Conservation (phyloP, 768 basidiomycete genomes). For the Tulasnella calospora region DNA sequence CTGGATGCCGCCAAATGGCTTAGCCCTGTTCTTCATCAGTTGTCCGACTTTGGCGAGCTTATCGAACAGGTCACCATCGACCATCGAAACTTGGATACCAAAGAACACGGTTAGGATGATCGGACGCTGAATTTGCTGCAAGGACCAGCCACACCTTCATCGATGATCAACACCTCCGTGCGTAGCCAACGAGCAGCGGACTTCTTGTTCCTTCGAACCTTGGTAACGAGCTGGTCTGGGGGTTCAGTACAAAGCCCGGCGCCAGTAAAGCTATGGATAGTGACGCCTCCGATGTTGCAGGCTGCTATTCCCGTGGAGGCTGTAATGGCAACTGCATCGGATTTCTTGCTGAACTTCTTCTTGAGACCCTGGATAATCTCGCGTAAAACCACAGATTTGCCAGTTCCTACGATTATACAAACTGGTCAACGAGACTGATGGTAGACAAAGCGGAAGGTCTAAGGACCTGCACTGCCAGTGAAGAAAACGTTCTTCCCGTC, state of each 20-base stretch:
- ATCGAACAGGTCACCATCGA: conserved; percentile 89
- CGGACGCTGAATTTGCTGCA: conserved; percentile 8
- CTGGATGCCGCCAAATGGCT: conserved; percentile 93
- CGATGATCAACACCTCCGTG: conserved; percentile 62
- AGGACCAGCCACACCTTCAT: conserved; percentile 40
- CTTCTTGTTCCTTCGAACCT: conserved; percentile 79
- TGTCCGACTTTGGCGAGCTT: conserved; percentile 73
- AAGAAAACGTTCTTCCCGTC: conserved; percentile 80
- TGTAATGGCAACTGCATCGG: conserved; percentile 84
- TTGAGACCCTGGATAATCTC: conserved; percentile 79
- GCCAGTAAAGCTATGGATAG: conserved; percentile 93
- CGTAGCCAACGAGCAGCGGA: conserved; percentile 72
- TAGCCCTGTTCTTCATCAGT: conserved; percentile 52
- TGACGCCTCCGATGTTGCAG: conserved; percentile 94
- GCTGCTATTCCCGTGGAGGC: conserved; percentile 97
- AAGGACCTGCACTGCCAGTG: conserved; percentile 91
- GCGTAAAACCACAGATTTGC: conserved; percentile 89
- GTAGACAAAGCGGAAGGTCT: not conserved
- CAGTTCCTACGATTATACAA: conserved; percentile 62
- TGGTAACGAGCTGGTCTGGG: conserved; percentile 56
- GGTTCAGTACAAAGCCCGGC: conserved; percentile 76
- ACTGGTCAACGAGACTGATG: not conserved
- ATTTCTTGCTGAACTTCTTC: conserved; percentile 47
- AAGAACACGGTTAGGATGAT: not conserved
- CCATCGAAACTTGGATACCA: conserved; percentile 77